Base-by-base conservation (phyloP, 768 basidiomycete genomes). In the Lactifluus pinguis region DNA sequence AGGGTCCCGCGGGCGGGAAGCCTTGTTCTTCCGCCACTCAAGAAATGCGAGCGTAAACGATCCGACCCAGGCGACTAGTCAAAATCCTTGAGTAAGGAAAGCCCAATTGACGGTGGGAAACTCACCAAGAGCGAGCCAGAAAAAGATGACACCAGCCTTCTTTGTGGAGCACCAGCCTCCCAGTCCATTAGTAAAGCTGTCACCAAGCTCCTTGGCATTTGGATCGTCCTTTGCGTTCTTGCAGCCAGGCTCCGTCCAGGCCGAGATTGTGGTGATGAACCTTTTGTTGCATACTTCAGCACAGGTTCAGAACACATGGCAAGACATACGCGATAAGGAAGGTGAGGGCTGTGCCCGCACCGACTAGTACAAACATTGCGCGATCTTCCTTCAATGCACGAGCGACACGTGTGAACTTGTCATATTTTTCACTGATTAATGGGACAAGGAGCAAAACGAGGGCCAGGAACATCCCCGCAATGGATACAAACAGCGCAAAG, bases 101-200 rank as follows among this genome's bases (percentile, higher is more conserved):
- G 51, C 17, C 10, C 17, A 9, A 15, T 39, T 53, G 6, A 21
- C 25, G 32, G 11, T 36, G 47, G 15, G 9, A 17, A 8, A 76
- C 84, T 50, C 66, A 90, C 91, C 78, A 57, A 91, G 89, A 1
- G 83, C 77, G 9, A 92, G 71, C 94, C 93, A 95, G 70, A 94
- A 87, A 74, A 98, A 97, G 49, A 95, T 82, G 5, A 83, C 83
- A 0, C 82, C 90, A 2, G 94, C 94, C 68, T 92, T 93, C 76
- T 97, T 98, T 7, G 94, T 95, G 64, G 78, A 83, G 73, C 94
- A 98, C 89, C 91, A 97, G 0, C 88, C 83, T 4, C 79, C 73
- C 2, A 98, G 76, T 19, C 76, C 90, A 4, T 77, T 77, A 64
- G 80, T 79, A 71, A 87, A 98, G 60, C 78, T 81, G 34, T 79